These are phyloP conservation scores for Novymonas esmeraldas DNA, from an alignment of 208 protist species.

Conservation along the genomic window DNA sequence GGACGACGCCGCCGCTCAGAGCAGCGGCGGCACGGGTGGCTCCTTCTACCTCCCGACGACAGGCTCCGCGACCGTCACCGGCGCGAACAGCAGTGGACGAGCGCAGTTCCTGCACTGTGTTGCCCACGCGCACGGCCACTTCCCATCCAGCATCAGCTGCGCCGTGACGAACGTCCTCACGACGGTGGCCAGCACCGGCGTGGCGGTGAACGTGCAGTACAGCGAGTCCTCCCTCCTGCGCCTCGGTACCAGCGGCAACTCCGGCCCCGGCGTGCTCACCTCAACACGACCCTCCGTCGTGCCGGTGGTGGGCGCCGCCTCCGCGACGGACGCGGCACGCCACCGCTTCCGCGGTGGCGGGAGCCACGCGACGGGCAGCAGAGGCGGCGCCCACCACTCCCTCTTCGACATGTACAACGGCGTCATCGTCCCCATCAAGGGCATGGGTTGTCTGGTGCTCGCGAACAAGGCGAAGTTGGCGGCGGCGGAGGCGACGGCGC, in stretches of 20 bases:
- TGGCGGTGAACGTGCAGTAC: slow-evolving; percentile 68
- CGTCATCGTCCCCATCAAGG: slow-evolving; percentile 58
- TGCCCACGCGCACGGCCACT: slow-evolving; percentile 50
- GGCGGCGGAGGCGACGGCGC: background rate
- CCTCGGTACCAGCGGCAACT: background rate
- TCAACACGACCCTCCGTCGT: background rate
- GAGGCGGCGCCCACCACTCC: background rate
- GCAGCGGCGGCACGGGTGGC: background rate
- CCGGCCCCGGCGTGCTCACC: background rate
- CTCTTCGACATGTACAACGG: slow-evolving; percentile 43
- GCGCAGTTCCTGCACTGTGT: slow-evolving; percentile 62
- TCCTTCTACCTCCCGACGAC: background rate
- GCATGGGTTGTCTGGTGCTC: slow-evolving; percentile 67
- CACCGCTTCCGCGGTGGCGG: no score
- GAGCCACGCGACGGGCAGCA: no score
- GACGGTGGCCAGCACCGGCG: slow-evolving; percentile 53
- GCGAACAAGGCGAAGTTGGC: slow-evolving; percentile 49
- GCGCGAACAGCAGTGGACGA: background rate
- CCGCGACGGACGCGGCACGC: background rate
- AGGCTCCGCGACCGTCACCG: background rate
- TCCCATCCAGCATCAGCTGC: slow-evolving; percentile 67
- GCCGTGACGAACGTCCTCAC: slow-evolving; percentile 52
- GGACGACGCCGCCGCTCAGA: slow-evolving; percentile 10
- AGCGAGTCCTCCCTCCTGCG: slow-evolving; percentile 16
- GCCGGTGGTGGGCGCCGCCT: background rate